These are phyloP conservation scores for Prunus fruticosa DNA, from an alignment of 306 rosid species.

Conservation along the genomic window DNA sequence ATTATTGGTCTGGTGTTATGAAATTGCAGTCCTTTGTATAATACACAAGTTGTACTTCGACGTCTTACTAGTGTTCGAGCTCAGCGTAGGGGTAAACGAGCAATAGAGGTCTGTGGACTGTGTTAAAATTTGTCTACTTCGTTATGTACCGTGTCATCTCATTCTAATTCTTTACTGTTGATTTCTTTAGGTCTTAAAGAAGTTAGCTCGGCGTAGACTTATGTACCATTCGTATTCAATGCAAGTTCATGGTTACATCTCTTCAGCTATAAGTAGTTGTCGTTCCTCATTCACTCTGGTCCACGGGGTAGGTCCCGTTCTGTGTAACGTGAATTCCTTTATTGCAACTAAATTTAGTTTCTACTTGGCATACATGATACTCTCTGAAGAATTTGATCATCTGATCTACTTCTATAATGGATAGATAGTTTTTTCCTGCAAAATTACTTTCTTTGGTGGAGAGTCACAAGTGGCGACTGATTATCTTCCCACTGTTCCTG, in stretches of 20 bases:
- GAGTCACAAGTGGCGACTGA: neutral
- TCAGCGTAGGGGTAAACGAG: conserved; percentile 89
- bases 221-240: conserved; percentile 94
- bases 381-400: neutral
- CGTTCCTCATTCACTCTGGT: conserved; percentile 72
- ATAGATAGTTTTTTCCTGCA: neutral
- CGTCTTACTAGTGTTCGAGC: conserved; percentile 79
- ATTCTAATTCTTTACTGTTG: conserved; percentile 8
- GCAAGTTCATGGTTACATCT: conserved; percentile 93
- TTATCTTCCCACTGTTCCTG: neutral
- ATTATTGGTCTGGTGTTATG: conserved; percentile 15
- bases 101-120: conserved; percentile 68
- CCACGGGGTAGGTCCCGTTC: conserved; percentile 72
- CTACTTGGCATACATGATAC: no score
- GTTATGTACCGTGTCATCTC: neutral
- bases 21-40: conserved; percentile 72
- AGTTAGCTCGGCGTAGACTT: conserved; percentile 70
- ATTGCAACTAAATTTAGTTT: neutral
- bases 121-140: neutral
- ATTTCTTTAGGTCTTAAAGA: conserved; percentile 68
- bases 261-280: conserved; percentile 54
- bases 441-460: neutral
- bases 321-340: conserved; percentile 13
- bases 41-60: conserved; percentile 80
- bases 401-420: neutral